Conservation (phyloP, 1,284 basidiomycete genomes). For the Agaricales sp. region DNA sequence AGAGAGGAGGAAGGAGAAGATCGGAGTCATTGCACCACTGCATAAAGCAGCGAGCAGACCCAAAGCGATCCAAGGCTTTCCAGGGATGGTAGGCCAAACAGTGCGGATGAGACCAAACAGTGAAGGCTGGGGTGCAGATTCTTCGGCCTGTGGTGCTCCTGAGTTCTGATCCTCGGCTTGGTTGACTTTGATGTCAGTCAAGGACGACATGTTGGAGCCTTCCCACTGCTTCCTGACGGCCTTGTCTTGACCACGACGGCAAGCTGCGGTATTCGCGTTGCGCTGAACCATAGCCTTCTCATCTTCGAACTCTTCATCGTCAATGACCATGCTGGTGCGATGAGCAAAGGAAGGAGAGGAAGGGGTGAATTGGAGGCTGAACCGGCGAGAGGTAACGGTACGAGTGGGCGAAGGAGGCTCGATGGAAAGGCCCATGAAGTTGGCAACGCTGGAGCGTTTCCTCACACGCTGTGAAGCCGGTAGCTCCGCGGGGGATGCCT, state of each 20-base stretch:
- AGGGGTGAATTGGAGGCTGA: slow-evolving; percentile 57
- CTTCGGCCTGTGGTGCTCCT: slow-evolving; percentile 10
- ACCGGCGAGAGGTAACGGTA: slow-evolving; percentile 23
- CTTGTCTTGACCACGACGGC: slow-evolving; percentile 15
- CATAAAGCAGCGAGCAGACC: slow-evolving; percentile 38
- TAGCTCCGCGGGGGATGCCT: slow-evolving; percentile 18
- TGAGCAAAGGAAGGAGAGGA: slow-evolving; percentile 32
- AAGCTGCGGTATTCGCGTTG: slow-evolving; percentile 23
- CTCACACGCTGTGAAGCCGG: slow-evolving; percentile 12
- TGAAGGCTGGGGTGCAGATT: slow-evolving; percentile 15
- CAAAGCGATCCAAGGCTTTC: slow-evolving; percentile 6
- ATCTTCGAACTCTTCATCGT: slow-evolving; percentile 29
- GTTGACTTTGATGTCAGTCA: slow-evolving; percentile 24
- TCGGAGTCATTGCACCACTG: slow-evolving; percentile 77
- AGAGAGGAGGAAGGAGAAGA: slow-evolving; percentile 88
- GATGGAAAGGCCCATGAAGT: slow-evolving; percentile 19
- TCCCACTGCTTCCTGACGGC: slow-evolving; percentile 19
- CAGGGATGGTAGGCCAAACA: slow-evolving; percentile 60
- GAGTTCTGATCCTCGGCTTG: slow-evolving; percentile 10
- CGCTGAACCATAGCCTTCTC: slow-evolving; percentile 32
- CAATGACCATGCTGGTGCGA: slow-evolving; percentile 13
- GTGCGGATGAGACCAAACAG: slow-evolving; percentile 43
- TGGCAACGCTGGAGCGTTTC: slow-evolving; percentile 27
- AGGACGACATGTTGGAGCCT: slow-evolving; percentile 17
- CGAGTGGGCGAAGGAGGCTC: slow-evolving; percentile 17